phyloP scores from a whole-genome alignment of 1,139 yeast genomes.

The Schwanniomyces etchellsii region DNA sequence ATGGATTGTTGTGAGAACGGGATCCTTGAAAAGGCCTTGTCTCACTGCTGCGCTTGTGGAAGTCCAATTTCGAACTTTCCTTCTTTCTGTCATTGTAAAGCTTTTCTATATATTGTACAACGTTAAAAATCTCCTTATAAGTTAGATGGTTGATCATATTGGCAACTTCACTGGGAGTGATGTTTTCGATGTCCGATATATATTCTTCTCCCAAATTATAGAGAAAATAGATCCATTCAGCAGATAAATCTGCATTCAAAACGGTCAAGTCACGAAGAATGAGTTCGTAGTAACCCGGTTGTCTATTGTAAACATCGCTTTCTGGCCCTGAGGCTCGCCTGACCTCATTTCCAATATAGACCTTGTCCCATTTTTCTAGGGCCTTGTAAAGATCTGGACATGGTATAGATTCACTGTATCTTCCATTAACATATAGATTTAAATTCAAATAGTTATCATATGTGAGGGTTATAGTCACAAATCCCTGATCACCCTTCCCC shows the following conservation, averaged over 20 bases:
- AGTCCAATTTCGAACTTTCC: constrained; percentile 1
- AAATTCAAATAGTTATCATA: constrained; percentile 34
- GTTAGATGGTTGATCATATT: constrained; percentile 27
- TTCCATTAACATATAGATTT: constrained; percentile 36
- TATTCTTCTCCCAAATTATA: constrained; percentile 34
- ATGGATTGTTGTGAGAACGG: background rate
- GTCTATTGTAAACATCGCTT: background rate
- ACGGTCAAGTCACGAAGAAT: constrained; percentile 28
- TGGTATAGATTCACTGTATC: constrained; percentile 41
- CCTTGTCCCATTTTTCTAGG: constrained; percentile 31
- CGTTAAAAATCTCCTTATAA: constrained; percentile 20
- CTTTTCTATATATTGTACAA: constrained; percentile 20
- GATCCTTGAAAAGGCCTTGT: background rate
- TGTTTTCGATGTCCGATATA: constrained; percentile 34
- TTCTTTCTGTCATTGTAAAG: constrained; percentile 11
- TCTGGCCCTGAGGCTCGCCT: too few species aligned
- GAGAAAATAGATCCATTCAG: constrained; percentile 35
- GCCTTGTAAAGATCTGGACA: constrained; percentile 30
- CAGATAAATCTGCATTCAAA: constrained; percentile 21
- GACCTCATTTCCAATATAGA: constrained; percentile 27
- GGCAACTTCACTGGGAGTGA: constrained; percentile 23
- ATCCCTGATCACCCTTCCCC: constrained; percentile 18
- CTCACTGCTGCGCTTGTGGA: background rate
- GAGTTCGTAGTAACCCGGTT: constrained; percentile 8
- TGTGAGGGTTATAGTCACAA: constrained; percentile 29